These are phyloP conservation scores for Vitis hybrid DNA, from an alignment of 177 flowering plant species.

Conservation along the genomic window DNA sequence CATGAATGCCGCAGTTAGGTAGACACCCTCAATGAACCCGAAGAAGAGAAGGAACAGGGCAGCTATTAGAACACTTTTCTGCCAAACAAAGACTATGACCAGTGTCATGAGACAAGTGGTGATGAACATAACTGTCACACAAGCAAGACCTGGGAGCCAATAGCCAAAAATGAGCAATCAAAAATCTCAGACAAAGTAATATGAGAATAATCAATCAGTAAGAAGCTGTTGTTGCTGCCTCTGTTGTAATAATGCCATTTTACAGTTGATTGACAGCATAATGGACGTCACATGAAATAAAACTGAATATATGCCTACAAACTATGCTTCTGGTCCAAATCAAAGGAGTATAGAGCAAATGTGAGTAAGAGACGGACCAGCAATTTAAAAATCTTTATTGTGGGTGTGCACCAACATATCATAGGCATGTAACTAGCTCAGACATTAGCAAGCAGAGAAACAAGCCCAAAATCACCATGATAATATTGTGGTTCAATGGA, in stretches of 20 bases:
- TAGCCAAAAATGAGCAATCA: neutral
- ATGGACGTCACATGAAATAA: neutral
- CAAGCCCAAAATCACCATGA: no score
- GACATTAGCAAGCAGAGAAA: no score
- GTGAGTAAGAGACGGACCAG: neutral
- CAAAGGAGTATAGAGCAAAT: neutral
- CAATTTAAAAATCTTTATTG: no score
- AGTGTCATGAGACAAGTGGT: constrained; percentile 87
- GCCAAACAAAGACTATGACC: constrained; percentile 78
- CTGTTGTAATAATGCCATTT: neutral
- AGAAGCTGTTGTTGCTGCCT: neutral
- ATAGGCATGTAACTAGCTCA: no score
- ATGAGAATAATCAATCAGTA: constrained; percentile 3
- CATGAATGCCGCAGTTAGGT: constrained; percentile 62
- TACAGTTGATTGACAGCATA: neutral
- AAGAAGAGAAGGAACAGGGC: constrained; percentile 60
- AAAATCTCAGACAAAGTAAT: neutral
- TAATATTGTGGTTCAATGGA: no score
- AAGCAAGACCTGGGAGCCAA: constrained; percentile 69
- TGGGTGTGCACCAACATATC: no score
- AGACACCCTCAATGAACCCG: constrained; percentile 65
- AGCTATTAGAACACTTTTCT: constrained; percentile 51
- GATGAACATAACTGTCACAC: constrained; percentile 82
- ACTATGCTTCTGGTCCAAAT: neutral
- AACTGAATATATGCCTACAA: neutral